These are phyloP conservation scores for Bassia scoparia DNA, from an alignment of 148 eudicot genomes.

Conservation along the genomic window DNA sequence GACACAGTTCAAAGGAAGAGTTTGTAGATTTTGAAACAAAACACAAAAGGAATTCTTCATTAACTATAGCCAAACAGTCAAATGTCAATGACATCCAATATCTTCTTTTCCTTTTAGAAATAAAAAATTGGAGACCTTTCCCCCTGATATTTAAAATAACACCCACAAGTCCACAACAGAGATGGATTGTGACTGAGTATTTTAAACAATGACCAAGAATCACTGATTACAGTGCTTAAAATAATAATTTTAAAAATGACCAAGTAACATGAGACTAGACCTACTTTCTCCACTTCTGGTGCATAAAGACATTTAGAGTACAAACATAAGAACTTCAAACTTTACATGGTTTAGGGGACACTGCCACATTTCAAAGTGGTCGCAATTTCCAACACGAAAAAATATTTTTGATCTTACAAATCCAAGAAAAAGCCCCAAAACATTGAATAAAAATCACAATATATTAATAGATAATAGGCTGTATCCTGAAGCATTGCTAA, in stretches of 20 bases:
- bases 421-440: too few relatives aligned
- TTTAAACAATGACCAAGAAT: background rate
- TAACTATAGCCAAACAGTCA: background rate
- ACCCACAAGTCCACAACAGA: background rate
- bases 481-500: too few relatives aligned
- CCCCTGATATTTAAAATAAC: background rate
- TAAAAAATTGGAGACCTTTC: background rate
- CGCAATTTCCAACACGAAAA: background rate
- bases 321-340: background rate
- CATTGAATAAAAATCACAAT: background rate
- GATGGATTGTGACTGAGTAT: background rate
- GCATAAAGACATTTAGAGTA: background rate
- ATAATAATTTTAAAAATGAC: background rate
- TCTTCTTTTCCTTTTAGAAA: background rate
- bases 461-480: too few relatives aligned
- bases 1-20: conserved; percentile 46
- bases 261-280: background rate
- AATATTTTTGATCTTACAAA: background rate
- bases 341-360: background rate
- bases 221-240: background rate
- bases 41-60: too few relatives aligned
- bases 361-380: background rate
- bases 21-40: conserved; percentile 6
- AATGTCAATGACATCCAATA: conserved; percentile 1
- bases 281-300: background rate